A percentile compares a stretch with the other conserved stretches of the same genome.
These are phyloP conservation scores for Aureobasidium subglaciale DNA, from an alignment of 2,329 filamentous ascomycete genomes.

Conservation along the genomic window DNA sequence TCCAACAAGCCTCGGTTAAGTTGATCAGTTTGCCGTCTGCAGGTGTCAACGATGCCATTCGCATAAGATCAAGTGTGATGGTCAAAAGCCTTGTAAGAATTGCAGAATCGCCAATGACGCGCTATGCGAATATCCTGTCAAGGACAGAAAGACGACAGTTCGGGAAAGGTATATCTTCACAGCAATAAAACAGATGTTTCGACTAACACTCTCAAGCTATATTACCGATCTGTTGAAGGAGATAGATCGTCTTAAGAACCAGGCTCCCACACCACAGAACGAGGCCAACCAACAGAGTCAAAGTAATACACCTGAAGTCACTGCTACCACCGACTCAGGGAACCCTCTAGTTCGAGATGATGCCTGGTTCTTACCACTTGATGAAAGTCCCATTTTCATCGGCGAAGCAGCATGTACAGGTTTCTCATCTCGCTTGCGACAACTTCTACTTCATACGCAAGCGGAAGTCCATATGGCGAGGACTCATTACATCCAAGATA, in stretches of 20 bases:
- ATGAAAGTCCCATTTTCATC: slow-evolving; percentile 29
- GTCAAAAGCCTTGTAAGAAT: slow-evolving; percentile 28
- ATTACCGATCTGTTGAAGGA: slow-evolving; percentile 27
- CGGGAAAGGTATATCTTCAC: slow-evolving; percentile 20
- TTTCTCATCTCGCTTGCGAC: slow-evolving; percentile 32
- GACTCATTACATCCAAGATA: slow-evolving; percentile 28
- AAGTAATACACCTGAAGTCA: not conserved
- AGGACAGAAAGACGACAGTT: slow-evolving; percentile 28
- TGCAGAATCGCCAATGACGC: slow-evolving; percentile 20
- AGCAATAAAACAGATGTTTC: not conserved
- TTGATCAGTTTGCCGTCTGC: not conserved
- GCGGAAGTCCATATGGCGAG: slow-evolving; percentile 27
- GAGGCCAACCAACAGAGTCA: not conserved
- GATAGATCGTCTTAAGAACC: slow-evolving; percentile 24
- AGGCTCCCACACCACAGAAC: not conserved
- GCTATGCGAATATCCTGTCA: slow-evolving; percentile 24
- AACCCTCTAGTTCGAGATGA: slow-evolving; percentile 34
- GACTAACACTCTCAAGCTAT: slow-evolving; percentile 20
- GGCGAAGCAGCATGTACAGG: slow-evolving; percentile 33
- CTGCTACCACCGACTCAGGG: slow-evolving; percentile 18
- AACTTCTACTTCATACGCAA: slow-evolving; percentile 23
- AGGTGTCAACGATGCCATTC: slow-evolving; percentile 16
- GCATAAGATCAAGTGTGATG: slow-evolving; percentile 30
- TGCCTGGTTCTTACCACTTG: slow-evolving; percentile 31
- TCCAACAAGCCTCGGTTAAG: not conserved